Evolutionary conservation across 495 filamentous ascomycete genomes (phyloP).

Genomic region (Pseudomonodictys pantanalensis): DNA sequence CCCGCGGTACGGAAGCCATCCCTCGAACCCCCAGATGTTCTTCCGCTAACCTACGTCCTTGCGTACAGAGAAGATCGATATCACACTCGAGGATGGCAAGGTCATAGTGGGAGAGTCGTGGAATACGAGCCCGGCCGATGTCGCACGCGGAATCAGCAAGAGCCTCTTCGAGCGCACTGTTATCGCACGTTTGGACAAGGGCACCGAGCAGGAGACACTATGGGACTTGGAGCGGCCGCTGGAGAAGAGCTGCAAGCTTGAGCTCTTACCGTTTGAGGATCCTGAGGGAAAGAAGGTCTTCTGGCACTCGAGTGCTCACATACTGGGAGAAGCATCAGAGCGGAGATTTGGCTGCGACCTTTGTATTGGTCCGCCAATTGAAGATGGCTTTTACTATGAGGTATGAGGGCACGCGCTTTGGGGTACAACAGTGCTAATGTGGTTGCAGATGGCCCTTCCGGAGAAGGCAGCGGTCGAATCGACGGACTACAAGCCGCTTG

Average conservation of each 20-base stretch:
- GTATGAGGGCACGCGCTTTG: slow-evolving; percentile 51
- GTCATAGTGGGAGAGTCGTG: slow-evolving; percentile 62
- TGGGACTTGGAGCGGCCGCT: slow-evolving; percentile 93
- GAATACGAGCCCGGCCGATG: slow-evolving; percentile 67
- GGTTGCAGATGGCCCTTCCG: slow-evolving; percentile 71
- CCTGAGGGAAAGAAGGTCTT: slow-evolving; percentile 80
- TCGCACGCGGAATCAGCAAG: slow-evolving; percentile 67
- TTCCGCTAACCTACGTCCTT: not conserved
- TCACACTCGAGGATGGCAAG: slow-evolving; percentile 63
- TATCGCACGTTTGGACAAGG: slow-evolving; percentile 75
- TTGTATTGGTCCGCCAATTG: slow-evolving; percentile 87
- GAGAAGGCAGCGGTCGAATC: slow-evolving; percentile 68
- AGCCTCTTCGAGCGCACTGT: slow-evolving; percentile 71
- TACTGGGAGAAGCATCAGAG: slow-evolving; percentile 91
- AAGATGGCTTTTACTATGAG: slow-evolving; percentile 69
- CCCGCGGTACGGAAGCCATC: slow-evolving; percentile 43
- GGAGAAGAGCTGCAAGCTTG: slow-evolving; percentile 73
- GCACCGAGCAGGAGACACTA: slow-evolving; percentile 46
- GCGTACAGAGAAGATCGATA: slow-evolving; percentile 54
- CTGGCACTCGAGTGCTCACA: slow-evolving; percentile 91
- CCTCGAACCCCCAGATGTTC: not conserved
- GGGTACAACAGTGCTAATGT: slow-evolving; percentile 58
- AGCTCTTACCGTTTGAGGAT: slow-evolving; percentile 78
- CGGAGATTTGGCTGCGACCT: slow-evolving; percentile 84
- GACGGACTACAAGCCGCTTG: slow-evolving; percentile 75